Conservation (phyloP, 768 basidiomycete species). For the Lactifluus volemus region DNA sequence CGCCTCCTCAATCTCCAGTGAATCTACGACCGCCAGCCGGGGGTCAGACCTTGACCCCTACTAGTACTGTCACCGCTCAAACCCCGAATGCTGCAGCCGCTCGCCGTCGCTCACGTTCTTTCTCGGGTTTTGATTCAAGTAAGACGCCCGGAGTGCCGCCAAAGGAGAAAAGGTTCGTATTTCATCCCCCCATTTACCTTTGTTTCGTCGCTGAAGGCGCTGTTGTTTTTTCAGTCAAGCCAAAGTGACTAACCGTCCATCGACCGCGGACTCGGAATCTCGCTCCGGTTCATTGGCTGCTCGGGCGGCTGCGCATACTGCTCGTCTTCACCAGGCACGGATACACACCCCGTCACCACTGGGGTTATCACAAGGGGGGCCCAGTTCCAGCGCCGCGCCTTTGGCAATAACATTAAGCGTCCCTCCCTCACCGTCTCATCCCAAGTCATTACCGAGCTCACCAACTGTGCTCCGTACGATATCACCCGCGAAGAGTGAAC, state of each 20-base stretch:
- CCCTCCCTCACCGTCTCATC: not conserved
- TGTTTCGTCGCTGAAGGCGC: not conserved
- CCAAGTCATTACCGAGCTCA: not conserved
- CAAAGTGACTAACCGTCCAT: not conserved
- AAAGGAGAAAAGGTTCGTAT: constrained; percentile 20
- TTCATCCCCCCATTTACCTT: not conserved
- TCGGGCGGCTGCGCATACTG: constrained; percentile 2
- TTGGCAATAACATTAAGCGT: not conserved
- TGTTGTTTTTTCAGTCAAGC: not conserved
- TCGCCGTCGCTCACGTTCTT: constrained; percentile 59
- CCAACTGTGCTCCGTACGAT: constrained; percentile 1
- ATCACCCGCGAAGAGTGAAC: constrained; percentile 6
- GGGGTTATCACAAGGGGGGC: not conserved
- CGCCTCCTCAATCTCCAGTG: not conserved
- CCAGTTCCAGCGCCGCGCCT: not conserved
- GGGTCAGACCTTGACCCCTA: not conserved
- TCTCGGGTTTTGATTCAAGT: constrained; percentile 56
- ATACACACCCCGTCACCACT: constrained; percentile 21
- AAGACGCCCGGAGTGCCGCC: constrained; percentile 22
- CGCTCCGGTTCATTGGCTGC: not conserved
- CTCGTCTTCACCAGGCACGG: constrained; percentile 13
- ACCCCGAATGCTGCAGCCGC: constrained; percentile 44
- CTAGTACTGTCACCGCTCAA: constrained; percentile 32
- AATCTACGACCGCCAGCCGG: not conserved
- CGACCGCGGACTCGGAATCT: not conserved